These are phyloP conservation scores for Cicer cuneatum DNA, from an alignment of 306 rosid species.

Conservation along the genomic window DNA sequence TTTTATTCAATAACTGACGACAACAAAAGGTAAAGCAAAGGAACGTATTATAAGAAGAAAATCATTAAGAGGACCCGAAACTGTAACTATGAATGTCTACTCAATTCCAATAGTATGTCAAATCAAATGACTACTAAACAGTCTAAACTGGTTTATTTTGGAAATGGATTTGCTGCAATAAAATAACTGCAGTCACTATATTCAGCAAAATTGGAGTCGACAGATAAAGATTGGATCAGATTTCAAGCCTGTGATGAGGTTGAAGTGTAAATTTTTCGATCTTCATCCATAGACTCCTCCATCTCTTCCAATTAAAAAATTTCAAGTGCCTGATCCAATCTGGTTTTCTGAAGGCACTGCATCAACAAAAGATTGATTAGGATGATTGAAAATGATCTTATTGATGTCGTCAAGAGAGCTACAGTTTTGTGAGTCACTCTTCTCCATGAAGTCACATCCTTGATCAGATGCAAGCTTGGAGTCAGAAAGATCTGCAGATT, in stretches of 20 bases:
- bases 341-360: constrained; percentile 22
- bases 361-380: constrained; percentile 45
- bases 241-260: background rate
- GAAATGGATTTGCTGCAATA: constrained; percentile 6
- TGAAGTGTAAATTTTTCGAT: background rate
- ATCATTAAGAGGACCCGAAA: background rate
- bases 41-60: background rate
- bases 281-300: background rate
- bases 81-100: constrained; percentile 18
- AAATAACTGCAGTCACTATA: background rate
- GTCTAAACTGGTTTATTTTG: constrained; percentile 33
- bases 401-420: constrained; percentile 42
- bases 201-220: background rate
- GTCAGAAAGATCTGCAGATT: constrained; percentile 33
- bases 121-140: constrained; percentile 15
- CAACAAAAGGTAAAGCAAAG: background rate
- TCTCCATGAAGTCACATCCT: constrained; percentile 35
- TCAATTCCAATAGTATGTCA: constrained; percentile 18
- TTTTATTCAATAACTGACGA: constrained; percentile 11
- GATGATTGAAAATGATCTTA: constrained; percentile 41
- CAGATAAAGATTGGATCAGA: background rate
- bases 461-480: constrained; percentile 23
- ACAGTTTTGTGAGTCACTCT: constrained; percentile 38
- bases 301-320: background rate
- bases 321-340: constrained; percentile 35